Percentiles rank a stretch among this genome's conserved stretches.
Evolutionary conservation across 768 basidiomycete genomes (phyloP).

Genomic region (Boletus tomentosulus): DNA sequence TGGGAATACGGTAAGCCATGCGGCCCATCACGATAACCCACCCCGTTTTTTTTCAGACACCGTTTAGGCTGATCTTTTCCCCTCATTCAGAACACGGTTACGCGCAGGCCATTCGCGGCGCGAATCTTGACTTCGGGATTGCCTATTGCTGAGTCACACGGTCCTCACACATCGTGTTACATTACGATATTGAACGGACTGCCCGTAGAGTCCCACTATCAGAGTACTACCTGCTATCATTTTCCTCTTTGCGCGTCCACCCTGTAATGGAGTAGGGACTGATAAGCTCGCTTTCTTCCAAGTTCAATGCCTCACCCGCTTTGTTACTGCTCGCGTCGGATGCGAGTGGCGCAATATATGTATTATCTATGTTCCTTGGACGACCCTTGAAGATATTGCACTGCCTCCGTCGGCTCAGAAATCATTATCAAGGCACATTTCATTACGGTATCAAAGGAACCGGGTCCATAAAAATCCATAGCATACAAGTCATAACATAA

Average conservation of each 20-base stretch:
- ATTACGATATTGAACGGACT: not conserved
- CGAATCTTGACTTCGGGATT: constrained; percentile 34
- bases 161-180: not conserved
- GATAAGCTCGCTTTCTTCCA: not conserved
- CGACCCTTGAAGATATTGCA: not conserved
- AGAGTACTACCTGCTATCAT: too few species aligned
- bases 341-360: not conserved
- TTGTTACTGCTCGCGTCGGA: not conserved
- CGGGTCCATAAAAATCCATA: not conserved
- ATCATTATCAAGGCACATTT: not conserved
- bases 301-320: not conserved
- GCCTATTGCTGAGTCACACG: constrained; percentile 29
- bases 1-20: constrained; percentile 63
- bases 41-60: not conserved
- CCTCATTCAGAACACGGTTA: constrained; percentile 55
- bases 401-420: not conserved
- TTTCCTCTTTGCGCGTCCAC: too few species aligned
- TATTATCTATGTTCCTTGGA: not conserved
- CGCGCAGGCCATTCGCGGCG: constrained; percentile 48
- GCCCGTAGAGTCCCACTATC: not conserved
- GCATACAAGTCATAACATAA: constrained; percentile 1
- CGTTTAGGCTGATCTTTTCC: not conserved
- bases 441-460: not conserved
- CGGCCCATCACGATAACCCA: too few species aligned
- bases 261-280: not conserved